Conservation (phyloP, 75 land plant species). For the Chamaecyparis obtusa region DNA sequence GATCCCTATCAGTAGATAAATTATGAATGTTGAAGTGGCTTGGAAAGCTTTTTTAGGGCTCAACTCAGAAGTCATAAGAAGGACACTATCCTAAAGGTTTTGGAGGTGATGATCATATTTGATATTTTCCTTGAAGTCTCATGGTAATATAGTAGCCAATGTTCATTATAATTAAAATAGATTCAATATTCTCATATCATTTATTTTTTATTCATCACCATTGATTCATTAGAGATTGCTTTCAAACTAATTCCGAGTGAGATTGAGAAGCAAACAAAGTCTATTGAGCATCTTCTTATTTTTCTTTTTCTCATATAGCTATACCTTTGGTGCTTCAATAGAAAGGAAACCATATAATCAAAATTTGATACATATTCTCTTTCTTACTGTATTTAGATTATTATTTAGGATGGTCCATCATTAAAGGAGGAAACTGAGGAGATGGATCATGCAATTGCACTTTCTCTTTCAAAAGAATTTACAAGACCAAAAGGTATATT, state of each 20-base stretch:
- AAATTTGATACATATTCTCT: neutral
- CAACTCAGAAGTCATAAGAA: conserved; percentile 12
- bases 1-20: no score
- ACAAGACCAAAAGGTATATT: conserved; percentile 42
- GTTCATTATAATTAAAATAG: neutral
- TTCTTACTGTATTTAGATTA: neutral
- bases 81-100: conserved; percentile 20
- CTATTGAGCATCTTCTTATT: neutral
- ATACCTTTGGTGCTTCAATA: neutral
- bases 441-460: conserved; percentile 76
- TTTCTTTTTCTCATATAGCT: neutral
- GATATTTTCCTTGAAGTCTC: conserved; percentile 30
- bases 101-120: conserved; percentile 40
- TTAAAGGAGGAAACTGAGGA: conserved; percentile 58
- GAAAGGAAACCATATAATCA: neutral
- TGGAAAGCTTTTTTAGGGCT: conserved; percentile 41
- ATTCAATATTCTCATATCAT: neutral
- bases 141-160: conserved; percentile 19
- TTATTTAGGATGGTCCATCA: conserved; percentile 34
- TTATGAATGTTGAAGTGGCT: conserved; percentile 62
- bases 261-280: neutral
- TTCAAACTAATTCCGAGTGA: neutral
- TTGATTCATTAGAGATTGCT: no score
- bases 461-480: conserved; percentile 62
- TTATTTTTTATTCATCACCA: neutral